A percentile compares a stretch with the other conserved stretches of the same genome.
Evolutionary conservation across 331 rosid genomes (phyloP).

Genomic region (Quercus phellos): DNA sequence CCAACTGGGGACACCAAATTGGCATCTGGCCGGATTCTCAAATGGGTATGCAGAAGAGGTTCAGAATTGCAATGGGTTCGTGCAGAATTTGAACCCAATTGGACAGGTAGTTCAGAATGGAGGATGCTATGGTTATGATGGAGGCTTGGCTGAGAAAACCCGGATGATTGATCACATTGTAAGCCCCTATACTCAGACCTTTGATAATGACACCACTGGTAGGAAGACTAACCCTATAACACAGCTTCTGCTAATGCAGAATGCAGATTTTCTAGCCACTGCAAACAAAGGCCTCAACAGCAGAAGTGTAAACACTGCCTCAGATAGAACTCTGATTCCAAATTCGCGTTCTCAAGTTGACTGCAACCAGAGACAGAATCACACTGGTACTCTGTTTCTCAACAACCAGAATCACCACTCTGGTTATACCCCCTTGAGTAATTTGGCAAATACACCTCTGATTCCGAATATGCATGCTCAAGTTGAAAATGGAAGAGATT

Average conservation of each 20-base stretch:
- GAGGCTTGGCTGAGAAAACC: conserved; percentile 19
- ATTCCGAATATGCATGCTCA: conserved; percentile 30
- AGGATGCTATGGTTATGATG: conserved; percentile 8
- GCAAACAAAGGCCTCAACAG: conserved; percentile 21
- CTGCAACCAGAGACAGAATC: conserved; percentile 19
- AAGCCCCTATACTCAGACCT: conserved; percentile 27
- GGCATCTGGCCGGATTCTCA: conserved; percentile 23
- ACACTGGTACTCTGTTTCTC: conserved; percentile 6
- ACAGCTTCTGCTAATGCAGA: conserved; percentile 27
- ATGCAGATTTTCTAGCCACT: conserved; percentile 25
- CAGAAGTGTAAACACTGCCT: conserved; percentile 31
- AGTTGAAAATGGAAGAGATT: conserved; percentile 18
- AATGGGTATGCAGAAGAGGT: conserved; percentile 23
- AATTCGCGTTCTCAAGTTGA: conserved; percentile 19
- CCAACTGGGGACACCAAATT: conserved; percentile 24
- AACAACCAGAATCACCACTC: conserved; percentile 16
- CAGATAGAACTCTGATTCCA: conserved; percentile 39
- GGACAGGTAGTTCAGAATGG: conserved; percentile 18
- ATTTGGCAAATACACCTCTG: conserved; percentile 17
- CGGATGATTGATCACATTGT: conserved; percentile 28
- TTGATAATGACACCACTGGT: conserved; percentile 20
- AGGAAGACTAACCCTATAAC: conserved; percentile 29
- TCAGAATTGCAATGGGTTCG: conserved; percentile 19
- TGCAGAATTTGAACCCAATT: conserved; percentile 25
- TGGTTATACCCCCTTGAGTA: conserved; percentile 15